Base-by-base conservation (phyloP, 768 basidiomycete genomes). In the Sistotremastrum suecicum region DNA sequence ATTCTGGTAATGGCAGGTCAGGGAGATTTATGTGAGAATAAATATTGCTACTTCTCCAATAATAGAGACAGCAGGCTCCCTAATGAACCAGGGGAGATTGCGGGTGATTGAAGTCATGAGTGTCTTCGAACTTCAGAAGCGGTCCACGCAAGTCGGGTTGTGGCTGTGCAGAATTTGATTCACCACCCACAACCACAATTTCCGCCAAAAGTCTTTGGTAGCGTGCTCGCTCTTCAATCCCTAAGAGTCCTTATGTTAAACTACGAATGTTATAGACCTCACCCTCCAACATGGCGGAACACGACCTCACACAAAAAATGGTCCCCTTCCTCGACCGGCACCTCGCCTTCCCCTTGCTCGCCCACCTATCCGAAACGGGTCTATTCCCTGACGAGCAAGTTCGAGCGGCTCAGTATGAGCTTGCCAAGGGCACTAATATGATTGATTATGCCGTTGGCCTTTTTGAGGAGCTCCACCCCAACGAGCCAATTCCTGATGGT, bases 381-480 rank as follows among this genome's bases (percentile, higher is more conserved):
- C 64, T 85, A 37, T 97, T 91, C 62, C 72, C 87, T 1, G 69
- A 72, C 20, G 72, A 84, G 37, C 78, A 98, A 54, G 75, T 98
- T 47, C 78, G 80, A 48, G 67, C 78, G 37, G 94, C 95, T 35
- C 94, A 97, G 66, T 94, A 95, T 83, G 91, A 97, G 57, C 80
- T 98, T 45, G 87, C 90, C 46, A 94, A 89, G 60, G 87, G 82
- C 50, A 99, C 95, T 40, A 97, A 99, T 63, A 97, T 98, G 92
- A 82, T 94, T 48, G 92, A 94, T 63, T 99, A 94, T 57, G 81
- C 87, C 29, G 75, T 81, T 49, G 74, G 71, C 52, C 65, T 97
- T 54, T 89, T 88, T 56, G 66, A 81, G 54, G 78, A 87, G 65
- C 64, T 90, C 42, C 66, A 89, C 53, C 81, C 85, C 0, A 80